phyloP scores from a whole-genome alignment of 352 stramenopile species.

The Pythium utonaiense region DNA sequence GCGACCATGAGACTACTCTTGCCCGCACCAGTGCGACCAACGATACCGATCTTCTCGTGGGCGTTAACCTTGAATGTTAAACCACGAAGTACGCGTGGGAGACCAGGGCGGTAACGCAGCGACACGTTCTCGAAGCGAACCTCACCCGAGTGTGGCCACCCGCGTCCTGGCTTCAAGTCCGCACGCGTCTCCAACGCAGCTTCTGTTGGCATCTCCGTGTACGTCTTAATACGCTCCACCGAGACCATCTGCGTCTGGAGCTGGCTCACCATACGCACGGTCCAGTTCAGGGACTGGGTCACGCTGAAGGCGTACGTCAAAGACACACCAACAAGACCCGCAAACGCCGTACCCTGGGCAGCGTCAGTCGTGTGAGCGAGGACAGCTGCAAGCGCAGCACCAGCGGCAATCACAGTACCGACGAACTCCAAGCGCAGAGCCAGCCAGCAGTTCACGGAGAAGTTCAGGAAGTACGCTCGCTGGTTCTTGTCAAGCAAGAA shows the following conservation, averaged over 20 bases:
- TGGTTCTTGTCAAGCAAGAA: constrained; percentile 61
- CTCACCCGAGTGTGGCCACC: constrained; percentile 30
- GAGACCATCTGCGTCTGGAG: constrained; percentile 79
- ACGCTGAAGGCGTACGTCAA: constrained; percentile 80
- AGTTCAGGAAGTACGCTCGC: constrained; percentile 73
- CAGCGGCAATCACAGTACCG: constrained; percentile 56
- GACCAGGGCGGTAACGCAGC: constrained; percentile 36
- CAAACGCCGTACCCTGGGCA: constrained; percentile 38
- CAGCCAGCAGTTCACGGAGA: constrained; percentile 73
- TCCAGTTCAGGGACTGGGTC: constrained; percentile 76
- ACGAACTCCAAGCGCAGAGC: constrained; percentile 71
- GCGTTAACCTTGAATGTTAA: constrained; percentile 27
- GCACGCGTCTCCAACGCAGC: constrained; percentile 33
- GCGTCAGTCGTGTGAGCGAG: constrained; percentile 43
- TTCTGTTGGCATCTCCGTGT: constrained; percentile 56
- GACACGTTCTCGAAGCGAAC: constrained; percentile 30
- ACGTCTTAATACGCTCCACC: constrained; percentile 73
- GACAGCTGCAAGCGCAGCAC: constrained; percentile 50
- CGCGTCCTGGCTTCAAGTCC: constrained; percentile 6
- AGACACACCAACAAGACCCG: constrained; percentile 61
- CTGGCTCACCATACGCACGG: constrained; percentile 69
- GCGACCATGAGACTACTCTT: constrained; percentile 41
- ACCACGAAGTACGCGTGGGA: constrained; percentile 33
- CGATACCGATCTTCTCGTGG: constrained; percentile 31
- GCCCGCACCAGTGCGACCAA: constrained; percentile 25